Percentiles rank a stretch among this genome's conserved stretches.
Conservation (phyloP, 2,329 filamentous ascomycete genomes). For the Aspergillus hortae region DNA sequence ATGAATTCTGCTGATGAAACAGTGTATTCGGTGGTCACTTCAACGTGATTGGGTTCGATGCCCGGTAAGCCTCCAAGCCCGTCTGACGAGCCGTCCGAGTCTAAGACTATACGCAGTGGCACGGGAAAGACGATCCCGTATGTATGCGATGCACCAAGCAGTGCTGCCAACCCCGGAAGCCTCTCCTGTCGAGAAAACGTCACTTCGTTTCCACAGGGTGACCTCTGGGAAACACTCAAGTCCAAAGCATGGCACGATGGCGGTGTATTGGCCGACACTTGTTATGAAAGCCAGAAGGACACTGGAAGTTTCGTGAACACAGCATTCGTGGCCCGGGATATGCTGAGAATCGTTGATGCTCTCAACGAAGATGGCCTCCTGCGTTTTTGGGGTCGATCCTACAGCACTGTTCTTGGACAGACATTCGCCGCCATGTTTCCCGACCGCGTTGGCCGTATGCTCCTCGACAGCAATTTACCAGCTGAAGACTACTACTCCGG, state of each 20-base stretch:
- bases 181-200: not conserved
- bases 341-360: conserved; percentile 2
- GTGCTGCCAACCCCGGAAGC: not conserved
- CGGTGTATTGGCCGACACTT: not conserved
- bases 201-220: not conserved
- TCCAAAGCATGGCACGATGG: conserved; percentile 3
- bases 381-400: conserved; percentile 4
- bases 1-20: not conserved
- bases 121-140: conserved; percentile 1
- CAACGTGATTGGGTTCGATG: conserved; percentile 4
- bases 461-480: conserved; percentile 1
- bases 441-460: conserved; percentile 1
- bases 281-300: not conserved
- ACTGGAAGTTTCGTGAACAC: not conserved
- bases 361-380: conserved; percentile 2
- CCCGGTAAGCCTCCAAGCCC: not conserved
- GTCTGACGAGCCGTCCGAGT: not conserved
- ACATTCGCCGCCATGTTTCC: conserved; percentile 6
- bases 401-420: conserved; percentile 3
- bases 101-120: not conserved
- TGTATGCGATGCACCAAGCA: not conserved
- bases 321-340: conserved; percentile 1
- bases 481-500: conserved; percentile 1
- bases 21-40: conserved; percentile 1
- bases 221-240: not conserved